These are phyloP conservation scores for Fraxinus pennsylvanica DNA, from an alignment of 257 asterid species.

Conservation along the genomic window DNA sequence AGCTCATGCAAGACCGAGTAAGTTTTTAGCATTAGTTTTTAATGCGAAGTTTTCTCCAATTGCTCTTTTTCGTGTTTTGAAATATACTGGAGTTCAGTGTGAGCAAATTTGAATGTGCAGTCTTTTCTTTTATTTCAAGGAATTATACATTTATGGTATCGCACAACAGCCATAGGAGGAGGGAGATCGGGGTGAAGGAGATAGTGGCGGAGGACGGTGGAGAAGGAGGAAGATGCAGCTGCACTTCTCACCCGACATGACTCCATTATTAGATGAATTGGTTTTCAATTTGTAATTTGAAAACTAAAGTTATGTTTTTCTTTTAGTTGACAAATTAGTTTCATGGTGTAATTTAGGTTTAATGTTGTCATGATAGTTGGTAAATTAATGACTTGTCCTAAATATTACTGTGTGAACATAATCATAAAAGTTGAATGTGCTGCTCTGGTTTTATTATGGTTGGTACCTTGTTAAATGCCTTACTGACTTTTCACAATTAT, in stretches of 20 bases:
- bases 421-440: background rate
- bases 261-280: too few relatives aligned
- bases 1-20: background rate
- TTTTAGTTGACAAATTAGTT: too few relatives aligned
- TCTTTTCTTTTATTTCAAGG: too few relatives aligned
- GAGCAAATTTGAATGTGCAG: too few relatives aligned
- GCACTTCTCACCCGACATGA: slow-evolving; percentile 99
- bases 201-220: slow-evolving; percentile 39
- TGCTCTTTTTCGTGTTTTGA: too few relatives aligned
- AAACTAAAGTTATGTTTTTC: too few relatives aligned
- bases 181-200: slow-evolving; percentile 27
- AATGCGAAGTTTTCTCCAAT: too few relatives aligned
- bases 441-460: background rate
- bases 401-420: background rate
- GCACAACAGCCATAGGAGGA: background rate
- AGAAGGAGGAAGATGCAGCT: slow-evolving; percentile 96
- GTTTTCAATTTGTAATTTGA: too few relatives aligned
- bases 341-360: too few relatives aligned
- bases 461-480: background rate
- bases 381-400: background rate
- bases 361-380: background rate
- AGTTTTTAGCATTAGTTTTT: background rate
- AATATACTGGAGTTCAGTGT: too few relatives aligned
- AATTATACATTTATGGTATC: too few relatives aligned
- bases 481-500: background rate